Conservation (phyloP, 345 rosid genomes). For the Euphorbia tirucalli region DNA sequence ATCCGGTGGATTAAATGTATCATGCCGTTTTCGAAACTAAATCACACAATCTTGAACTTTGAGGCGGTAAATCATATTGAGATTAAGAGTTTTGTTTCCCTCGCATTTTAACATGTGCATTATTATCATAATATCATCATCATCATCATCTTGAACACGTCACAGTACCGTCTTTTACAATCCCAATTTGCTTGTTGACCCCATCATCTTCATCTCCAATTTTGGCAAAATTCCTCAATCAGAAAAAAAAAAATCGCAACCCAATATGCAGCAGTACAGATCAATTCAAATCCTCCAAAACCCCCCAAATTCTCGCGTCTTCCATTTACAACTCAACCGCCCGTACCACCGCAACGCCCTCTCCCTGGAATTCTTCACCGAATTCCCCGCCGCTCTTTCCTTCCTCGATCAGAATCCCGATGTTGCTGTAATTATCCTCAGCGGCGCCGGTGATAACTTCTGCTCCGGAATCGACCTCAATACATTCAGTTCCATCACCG, state of each 20-base stretch:
- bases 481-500: slow-evolving; percentile 26
- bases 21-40: too few species aligned
- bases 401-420: slow-evolving; percentile 63
- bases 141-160: too few species aligned
- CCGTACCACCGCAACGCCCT: slow-evolving; percentile 62
- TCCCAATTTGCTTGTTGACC: neutral
- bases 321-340: slow-evolving; percentile 56
- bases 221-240: neutral
- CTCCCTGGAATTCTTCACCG: slow-evolving; percentile 59
- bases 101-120: too few species aligned
- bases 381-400: slow-evolving; percentile 58
- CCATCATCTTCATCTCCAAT: neutral
- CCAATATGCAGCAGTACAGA: slow-evolving; percentile 40
- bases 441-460: slow-evolving; percentile 73
- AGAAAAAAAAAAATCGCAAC: neutral
- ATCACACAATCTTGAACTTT: too few species aligned
- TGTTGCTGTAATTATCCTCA: slow-evolving; percentile 48
- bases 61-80: too few species aligned
- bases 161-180: neutral
- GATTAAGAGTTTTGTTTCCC: too few species aligned
- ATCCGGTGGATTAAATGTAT: too few species aligned
- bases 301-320: slow-evolving; percentile 41
- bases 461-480: slow-evolving; percentile 76
- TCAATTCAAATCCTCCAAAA: slow-evolving; percentile 44
- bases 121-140: too few species aligned